These are phyloP conservation scores for Cenococcum geophilum DNA, from an alignment of 495 filamentous ascomycete genomes.

Conservation along the genomic window DNA sequence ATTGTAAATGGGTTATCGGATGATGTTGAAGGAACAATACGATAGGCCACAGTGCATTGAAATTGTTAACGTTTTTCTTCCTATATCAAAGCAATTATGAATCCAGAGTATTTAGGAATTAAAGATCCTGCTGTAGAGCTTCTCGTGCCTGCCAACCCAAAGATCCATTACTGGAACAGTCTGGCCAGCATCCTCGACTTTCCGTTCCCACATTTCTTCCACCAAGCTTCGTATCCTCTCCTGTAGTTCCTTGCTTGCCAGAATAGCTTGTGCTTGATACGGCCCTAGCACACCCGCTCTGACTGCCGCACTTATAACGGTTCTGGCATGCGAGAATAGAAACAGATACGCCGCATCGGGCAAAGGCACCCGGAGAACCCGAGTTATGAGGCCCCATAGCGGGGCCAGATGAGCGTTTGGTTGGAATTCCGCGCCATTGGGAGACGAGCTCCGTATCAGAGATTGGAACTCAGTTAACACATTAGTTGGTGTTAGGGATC, in stretches of 20 bases:
- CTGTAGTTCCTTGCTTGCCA: slow-evolving; percentile 62
- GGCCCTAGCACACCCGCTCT: slow-evolving; percentile 84
- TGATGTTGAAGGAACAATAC: too few species aligned
- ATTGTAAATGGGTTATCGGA: too few species aligned
- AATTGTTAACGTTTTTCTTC: too few species aligned
- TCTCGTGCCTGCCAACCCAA: slow-evolving; percentile 91
- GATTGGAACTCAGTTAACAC: slow-evolving; percentile 24
- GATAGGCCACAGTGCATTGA: too few species aligned
- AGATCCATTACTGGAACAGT: slow-evolving; percentile 80
- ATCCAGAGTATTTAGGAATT: slow-evolving; percentile 50
- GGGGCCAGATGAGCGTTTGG: slow-evolving; percentile 65
- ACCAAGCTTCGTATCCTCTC: slow-evolving; percentile 56
- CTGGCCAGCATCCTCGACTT: slow-evolving; percentile 77
- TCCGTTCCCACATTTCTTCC: slow-evolving; percentile 50
- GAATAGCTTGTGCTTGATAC: slow-evolving; percentile 79
- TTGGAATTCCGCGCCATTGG: slow-evolving; percentile 1
- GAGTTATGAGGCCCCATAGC: slow-evolving; percentile 68
- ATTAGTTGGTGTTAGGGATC: slow-evolving; percentile 4
- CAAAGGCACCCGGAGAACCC: slow-evolving; percentile 53
- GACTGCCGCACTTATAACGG: slow-evolving; percentile 82
- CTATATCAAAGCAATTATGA: too few species aligned
- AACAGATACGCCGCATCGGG: slow-evolving; percentile 77
- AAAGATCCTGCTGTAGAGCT: slow-evolving; percentile 94
- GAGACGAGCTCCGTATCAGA: slow-evolving; percentile 14
- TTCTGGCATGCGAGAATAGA: slow-evolving; percentile 81